Base-by-base conservation (phyloP, 371 early-diverging fungal genomes). In the Apophysomyces trapeziformis region DNA sequence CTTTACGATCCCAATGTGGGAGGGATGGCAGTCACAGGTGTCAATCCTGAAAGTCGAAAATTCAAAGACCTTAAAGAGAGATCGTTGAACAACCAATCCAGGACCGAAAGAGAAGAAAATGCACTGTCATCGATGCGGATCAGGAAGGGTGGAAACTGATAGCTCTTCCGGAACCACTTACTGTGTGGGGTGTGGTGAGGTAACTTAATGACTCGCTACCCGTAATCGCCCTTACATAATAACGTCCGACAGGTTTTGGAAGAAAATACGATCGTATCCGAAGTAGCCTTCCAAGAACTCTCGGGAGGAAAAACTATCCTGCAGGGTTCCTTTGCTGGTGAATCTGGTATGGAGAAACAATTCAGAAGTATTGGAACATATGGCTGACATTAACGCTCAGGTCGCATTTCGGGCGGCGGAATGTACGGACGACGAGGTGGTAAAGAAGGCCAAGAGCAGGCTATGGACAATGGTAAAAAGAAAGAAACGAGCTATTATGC, bases 211-310 rank as follows among this genome's bases (percentile, higher is more conserved):
- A 56, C 56, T 54, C 9, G 32, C 32, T n/a, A 35, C 41, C 35
- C 9, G 43, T 21, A 18, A 3, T 41, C 16, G 39, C 4, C 21
- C 4, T 26, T 12, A 47, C 58, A 13, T 21, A 13, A 46, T 58
- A n/a, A 11, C 13, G 36, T 13, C 21, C 21, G 8, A 43, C 54
- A 95, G 91, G 98, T 99, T n/a, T 71, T 95, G 57, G 99, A 99
- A 79, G 98, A 99, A 71, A 97, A 96, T 77, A 86, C 90, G 21
- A 96, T 99, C 64, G 96, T 98, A 13, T 78, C 95, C 1, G 97
- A 99, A 76, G 90, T 99, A 37, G 88, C 94, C 3, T 99, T 99
- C 81, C 89, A 89, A 41, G 98, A 99, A 77, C 81, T 86, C 7
- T 76, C 92, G 14, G 90, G 90, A 59, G 98, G 98, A 35, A 93